A percentile compares a stretch with the other conserved stretches of the same genome.
These are phyloP conservation scores for Raphanus hybrid DNA, from an alignment of 441 rosid species.

Conservation along the genomic window DNA sequence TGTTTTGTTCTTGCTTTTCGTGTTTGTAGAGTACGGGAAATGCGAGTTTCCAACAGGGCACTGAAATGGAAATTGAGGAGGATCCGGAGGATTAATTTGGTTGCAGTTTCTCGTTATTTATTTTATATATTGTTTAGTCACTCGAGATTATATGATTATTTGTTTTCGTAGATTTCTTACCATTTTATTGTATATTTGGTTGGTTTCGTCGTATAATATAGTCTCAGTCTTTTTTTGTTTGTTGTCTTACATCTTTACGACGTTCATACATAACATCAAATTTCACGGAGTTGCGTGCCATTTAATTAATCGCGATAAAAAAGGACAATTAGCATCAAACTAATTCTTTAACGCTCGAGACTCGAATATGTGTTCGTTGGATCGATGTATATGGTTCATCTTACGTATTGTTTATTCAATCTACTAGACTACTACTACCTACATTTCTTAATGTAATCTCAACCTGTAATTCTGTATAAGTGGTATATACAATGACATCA, in stretches of 20 bases:
- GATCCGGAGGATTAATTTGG: constrained; percentile 17
- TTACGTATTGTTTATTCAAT: no score
- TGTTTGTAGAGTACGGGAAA: constrained; percentile 56
- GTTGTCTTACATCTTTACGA: background rate
- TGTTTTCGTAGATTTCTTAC: constrained; percentile 26
- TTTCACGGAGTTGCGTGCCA: background rate
- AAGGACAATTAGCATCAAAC: background rate
- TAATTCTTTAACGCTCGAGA: background rate
- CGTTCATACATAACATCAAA: constrained; percentile 1
- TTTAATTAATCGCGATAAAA: background rate
- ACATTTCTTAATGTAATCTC: no score
- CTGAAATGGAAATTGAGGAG: constrained; percentile 36
- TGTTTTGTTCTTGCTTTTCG: background rate
- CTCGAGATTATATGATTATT: constrained; percentile 31
- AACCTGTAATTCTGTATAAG: no score
- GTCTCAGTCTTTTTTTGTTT: background rate
- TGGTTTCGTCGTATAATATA: constrained; percentile 27
- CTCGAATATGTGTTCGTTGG: background rate
- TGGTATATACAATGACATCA: no score
- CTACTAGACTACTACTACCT: no score
- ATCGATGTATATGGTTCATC: background rate
- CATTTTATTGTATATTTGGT: constrained; percentile 30
- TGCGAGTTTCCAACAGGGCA: constrained; percentile 75
- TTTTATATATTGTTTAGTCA: constrained; percentile 24
- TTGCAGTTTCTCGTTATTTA: constrained; percentile 25